These are phyloP conservation scores for Cyberlindnera samutprakarnensis DNA, from an alignment of 805 yeast genomes.

Conservation along the genomic window DNA sequence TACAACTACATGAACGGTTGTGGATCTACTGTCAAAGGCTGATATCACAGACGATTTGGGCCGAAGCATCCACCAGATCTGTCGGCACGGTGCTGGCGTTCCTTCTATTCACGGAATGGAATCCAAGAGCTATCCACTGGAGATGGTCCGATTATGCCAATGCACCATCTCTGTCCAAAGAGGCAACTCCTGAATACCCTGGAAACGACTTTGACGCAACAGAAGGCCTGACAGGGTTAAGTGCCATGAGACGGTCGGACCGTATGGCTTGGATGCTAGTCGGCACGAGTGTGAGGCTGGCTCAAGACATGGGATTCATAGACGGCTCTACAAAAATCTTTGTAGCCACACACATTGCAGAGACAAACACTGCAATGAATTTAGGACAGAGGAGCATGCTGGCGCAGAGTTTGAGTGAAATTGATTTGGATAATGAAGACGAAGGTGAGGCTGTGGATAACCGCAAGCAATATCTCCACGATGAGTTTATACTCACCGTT, in stretches of 20 bases:
- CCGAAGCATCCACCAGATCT: conserved; percentile 82
- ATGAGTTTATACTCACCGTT: conserved; percentile 22
- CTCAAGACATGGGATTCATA: conserved; percentile 80
- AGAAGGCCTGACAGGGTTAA: conserved; percentile 61
- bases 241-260: conserved; percentile 80
- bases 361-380: conserved; percentile 75
- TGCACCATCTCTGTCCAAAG: conserved; percentile 26
- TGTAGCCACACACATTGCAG: conserved; percentile 79
- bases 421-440: conserved; percentile 43
- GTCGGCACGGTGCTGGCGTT: conserved; percentile 85
- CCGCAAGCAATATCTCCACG: conserved; percentile 22
- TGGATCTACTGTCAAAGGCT: conserved; percentile 82
- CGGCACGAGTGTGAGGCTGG: conserved; percentile 79
- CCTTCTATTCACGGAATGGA: conserved; percentile 87
- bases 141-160: conserved; percentile 77
- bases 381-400: conserved; percentile 75
- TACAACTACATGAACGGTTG: conserved; percentile 66
- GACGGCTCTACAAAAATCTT: conserved; percentile 67
- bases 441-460: conserved; percentile 21
- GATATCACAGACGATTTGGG: conserved; percentile 87
- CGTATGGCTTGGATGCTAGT: conserved; percentile 92
- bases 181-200: conserved; percentile 7
- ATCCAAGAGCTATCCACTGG: conserved; percentile 90
- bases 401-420: conserved; percentile 61
- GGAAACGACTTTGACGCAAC: conserved; percentile 24